A percentile compares a stretch with the other conserved stretches of the same genome.
Evolutionary conservation across 176 grass and related monocot genomes (phyloP).

Genomic region (Oryza glaberrima): DNA sequence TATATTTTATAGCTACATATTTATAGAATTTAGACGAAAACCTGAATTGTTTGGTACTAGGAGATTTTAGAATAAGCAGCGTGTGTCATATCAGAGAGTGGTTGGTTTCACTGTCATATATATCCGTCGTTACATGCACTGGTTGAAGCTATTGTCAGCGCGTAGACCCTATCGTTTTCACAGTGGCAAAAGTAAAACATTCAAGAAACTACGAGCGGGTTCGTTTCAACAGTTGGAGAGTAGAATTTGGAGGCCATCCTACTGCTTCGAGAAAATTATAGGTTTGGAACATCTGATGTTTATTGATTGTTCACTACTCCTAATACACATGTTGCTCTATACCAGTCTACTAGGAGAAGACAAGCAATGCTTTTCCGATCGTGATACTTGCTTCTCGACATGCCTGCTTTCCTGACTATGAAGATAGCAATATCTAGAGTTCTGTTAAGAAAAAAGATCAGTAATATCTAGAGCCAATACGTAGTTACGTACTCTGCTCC

Average conservation of each 20-base stretch:
- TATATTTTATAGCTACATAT: no score
- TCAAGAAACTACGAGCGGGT: constrained; percentile 32
- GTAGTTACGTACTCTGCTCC: background rate
- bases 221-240: background rate
- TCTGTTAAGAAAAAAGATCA: background rate
- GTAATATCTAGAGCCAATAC: background rate
- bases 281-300: constrained; percentile 25
- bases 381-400: background rate
- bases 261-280: constrained; percentile 31
- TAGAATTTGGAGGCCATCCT: background rate
- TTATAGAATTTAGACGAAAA: no score
- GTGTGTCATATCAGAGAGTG: no score
- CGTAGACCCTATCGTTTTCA: constrained; percentile 14
- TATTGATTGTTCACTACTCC: constrained; percentile 10
- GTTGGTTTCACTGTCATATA: background rate
- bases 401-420: background rate
- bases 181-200: background rate
- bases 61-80: no score
- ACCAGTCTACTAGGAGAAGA: background rate
- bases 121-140: background rate
- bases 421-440: constrained; percentile 18
- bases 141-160: background rate
- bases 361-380: background rate
- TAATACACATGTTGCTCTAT: background rate
- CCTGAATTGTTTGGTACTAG: no score